Base-by-base conservation (phyloP, 2,329 filamentous ascomycete species). In the Stachybotrys echinatus region DNA sequence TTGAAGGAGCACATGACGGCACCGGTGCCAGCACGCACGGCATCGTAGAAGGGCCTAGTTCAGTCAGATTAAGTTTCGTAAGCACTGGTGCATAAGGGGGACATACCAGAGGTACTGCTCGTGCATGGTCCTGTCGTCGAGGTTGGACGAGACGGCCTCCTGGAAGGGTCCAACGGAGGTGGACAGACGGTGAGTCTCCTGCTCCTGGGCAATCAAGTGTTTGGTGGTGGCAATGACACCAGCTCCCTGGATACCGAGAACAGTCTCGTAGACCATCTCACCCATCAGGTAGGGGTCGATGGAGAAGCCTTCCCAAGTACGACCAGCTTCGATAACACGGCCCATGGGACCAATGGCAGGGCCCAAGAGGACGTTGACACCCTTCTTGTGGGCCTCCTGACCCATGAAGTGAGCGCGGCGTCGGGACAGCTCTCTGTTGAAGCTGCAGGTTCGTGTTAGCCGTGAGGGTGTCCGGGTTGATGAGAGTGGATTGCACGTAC, bases 181-280 rank as follows among this genome's bases (percentile, higher is more conserved):
- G 0, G 65, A 60, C 3, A 65, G 63, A 6, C 75, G 62, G 43
- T 66, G 70, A 0, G 73, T 79, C 52, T 85, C 82, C 62, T 85
- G 83, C 59, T 85, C 83, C 49, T 85, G 83, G n/a, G 68, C 77
- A 39, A 85, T 77, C 50, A 74, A 77, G 56, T 85, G 81, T 77
- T 80, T 92, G 74, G 74, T 83, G 71, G 84, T 89, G 50, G 89
- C 88, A 64, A 95, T 87, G 38, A 92, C 83, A 58, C 89, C 89
- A 4, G 84, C 83, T 59, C 85, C 81, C 62, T 94, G 89, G 48
- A 90, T 88, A 23, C 88, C 89, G 54, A 79, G 75, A 57, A 92
- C 81, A 1, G 86, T 87, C 59, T 89, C 79, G n/a, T 80, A 80
- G 52, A 87, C 85, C 50, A 88, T 73, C 51, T 83, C 75, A 18